Percentiles rank a stretch among this genome's conserved stretches.
Conservation (phyloP, 2,329 filamentous ascomycete species). For the Tricladium varicosporioides region DNA sequence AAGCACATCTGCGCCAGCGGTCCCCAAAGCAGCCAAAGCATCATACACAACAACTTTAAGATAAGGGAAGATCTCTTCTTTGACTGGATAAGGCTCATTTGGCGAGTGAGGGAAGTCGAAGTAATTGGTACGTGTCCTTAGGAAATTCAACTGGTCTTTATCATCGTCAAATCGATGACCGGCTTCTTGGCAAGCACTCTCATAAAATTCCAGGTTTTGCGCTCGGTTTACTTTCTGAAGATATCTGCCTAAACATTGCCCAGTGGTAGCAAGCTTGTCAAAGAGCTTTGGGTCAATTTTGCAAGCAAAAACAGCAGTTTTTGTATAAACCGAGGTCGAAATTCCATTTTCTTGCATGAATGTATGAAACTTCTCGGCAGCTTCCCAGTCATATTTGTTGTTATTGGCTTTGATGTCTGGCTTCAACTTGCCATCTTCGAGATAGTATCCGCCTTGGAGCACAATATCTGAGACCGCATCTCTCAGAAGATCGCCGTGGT, state of each 20-base stretch:
- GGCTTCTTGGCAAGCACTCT: background rate
- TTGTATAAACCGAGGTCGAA: slow-evolving; percentile 28
- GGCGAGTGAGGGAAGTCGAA: background rate
- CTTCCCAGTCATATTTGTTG: slow-evolving; percentile 20
- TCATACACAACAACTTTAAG: slow-evolving; percentile 13
- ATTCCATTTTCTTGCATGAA: slow-evolving; percentile 18
- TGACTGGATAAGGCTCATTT: background rate
- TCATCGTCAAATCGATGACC: background rate
- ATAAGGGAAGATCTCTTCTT: slow-evolving; percentile 10
- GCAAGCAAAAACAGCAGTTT: slow-evolving; percentile 23
- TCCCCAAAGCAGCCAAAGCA: slow-evolving; percentile 13
- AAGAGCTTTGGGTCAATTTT: slow-evolving; percentile 7
- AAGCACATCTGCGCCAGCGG: slow-evolving; percentile 6
- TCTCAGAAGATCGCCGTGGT: background rate
- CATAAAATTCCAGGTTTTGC: too few species aligned
- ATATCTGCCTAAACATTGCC: slow-evolving; percentile 9
- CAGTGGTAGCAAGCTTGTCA: slow-evolving; percentile 1
- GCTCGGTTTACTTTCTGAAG: slow-evolving; percentile 3
- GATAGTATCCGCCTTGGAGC: slow-evolving; percentile 18
- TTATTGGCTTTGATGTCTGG: slow-evolving; percentile 23
- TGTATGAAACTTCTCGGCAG: slow-evolving; percentile 21
- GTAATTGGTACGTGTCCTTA: slow-evolving; percentile 7
- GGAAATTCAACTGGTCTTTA: slow-evolving; percentile 11
- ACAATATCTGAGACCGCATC: slow-evolving; percentile 12
- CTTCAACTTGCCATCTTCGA: background rate